Base-by-base conservation (phyloP, 768 basidiomycete species). In the Naganishia kalamii region DNA sequence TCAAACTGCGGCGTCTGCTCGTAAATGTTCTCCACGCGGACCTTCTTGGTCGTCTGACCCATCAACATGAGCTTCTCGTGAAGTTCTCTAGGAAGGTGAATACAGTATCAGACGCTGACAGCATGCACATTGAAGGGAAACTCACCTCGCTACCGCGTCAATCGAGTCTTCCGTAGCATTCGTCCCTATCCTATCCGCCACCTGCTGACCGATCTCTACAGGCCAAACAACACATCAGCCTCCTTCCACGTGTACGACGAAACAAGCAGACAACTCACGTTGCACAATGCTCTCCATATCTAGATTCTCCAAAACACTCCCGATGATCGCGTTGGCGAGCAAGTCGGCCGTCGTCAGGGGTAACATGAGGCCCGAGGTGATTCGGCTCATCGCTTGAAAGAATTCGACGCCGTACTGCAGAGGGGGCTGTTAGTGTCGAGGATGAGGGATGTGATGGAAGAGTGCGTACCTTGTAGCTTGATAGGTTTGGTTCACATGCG, bases 251-350 rank as follows among this genome's bases (percentile, higher is more conserved):
- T 13, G 30, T 25, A 13, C 37, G 15, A 30, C 1, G 25, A 4
- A 43, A 21, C 17, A 35, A n/a, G 35, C n/a, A 21, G 1, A 30
- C 15, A 21, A 60, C 73, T 68, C 41, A 75, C 75, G 71, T 40
- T 86, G 86, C 63, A 98, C 91, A 41, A 98, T 83, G 32, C 92
- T 85, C 73, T 98, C 94, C 94, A 98, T 94, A 78, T 98, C 94
- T 66, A 97, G 85, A 73, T 97, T 96, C 80, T 98, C 94, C 30
- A 98, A 83, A 46, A 97, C 93, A 76, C 90, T 90, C 35, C 92
- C 94, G 63, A 76, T 92, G 65, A 98, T 98, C 32, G 94, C 94
- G 74, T 94, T 91, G 19, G 93, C 86, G 51, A 98, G 85, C 40
- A 96, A 84, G 78, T 92, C 89, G 51, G 94, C 94, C 23, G 92